phyloP scores from a whole-genome alignment of 177 flowering plant species.

The Vitis hybrid region DNA sequence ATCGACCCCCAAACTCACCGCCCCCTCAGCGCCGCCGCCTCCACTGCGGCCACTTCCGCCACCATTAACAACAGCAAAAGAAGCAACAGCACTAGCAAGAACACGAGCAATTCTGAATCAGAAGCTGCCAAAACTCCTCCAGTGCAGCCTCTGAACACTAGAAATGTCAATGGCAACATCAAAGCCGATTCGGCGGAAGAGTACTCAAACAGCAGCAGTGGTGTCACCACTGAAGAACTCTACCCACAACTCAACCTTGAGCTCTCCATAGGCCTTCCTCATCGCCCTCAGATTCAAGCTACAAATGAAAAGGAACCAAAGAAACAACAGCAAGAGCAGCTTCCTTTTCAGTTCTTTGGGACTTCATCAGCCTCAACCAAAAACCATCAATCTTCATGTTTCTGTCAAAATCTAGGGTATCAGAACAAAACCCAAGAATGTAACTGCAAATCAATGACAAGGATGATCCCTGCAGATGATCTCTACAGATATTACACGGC shows the following conservation, averaged over 20 bases:
- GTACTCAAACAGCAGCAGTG: constrained; percentile 24
- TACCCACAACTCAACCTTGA: constrained; percentile 22
- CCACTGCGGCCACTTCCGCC: constrained; percentile 5
- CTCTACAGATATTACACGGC: constrained; percentile 1
- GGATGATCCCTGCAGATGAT: not conserved
- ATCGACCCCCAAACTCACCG: constrained; percentile 55
- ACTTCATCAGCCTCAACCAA: not conserved
- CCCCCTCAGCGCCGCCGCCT: constrained; percentile 24
- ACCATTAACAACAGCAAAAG: not conserved
- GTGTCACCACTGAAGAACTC: constrained; percentile 23
- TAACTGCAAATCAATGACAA: constrained; percentile 5
- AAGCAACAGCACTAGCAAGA: not conserved
- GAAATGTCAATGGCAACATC: not conserved
- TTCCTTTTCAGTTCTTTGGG: not conserved
- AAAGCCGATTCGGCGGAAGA: constrained; percentile 10
- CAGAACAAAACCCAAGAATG: constrained; percentile 8
- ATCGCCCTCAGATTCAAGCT: not conserved
- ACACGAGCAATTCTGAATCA: not conserved
- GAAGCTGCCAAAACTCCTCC: not conserved
- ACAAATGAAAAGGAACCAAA: not conserved
- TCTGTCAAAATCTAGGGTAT: constrained; percentile 18
- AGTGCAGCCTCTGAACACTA: not conserved
- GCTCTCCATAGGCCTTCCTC: constrained; percentile 28
- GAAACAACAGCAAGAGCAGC: not conserved
- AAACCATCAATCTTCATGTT: not conserved